Base-by-base conservation (phyloP, 2,329 filamentous ascomycete species). In the Zymoseptoria crescenta region DNA sequence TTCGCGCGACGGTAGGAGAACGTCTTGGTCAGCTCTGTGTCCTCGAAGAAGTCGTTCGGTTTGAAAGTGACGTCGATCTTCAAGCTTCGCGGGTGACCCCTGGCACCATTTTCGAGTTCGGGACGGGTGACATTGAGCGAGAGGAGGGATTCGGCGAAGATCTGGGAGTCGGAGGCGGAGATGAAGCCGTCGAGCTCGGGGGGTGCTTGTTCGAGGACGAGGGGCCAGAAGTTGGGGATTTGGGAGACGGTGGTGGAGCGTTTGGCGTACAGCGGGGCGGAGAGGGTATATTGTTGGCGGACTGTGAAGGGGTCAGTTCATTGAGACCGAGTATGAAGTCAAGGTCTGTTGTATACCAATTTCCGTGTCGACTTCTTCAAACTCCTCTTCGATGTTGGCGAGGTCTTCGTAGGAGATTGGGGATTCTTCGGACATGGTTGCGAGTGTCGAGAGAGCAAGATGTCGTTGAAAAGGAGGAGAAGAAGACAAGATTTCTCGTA, bases 191-290 rank as follows among this genome's bases (percentile, higher is more conserved):
- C 91, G 67, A 99, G 83, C 64, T 96, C 91, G 52, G 83, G 81
- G 1, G 92, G 91, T 2, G 89, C 86, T 77, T 91, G 87, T 79
- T 96, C 89, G 73, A 97, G 82, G 59, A 96, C 92, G 59, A 95
- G 83, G n/a, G 89, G 81, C 94, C 94, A 97, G 84, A 97, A 99
- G 78, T 89, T 85, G 67, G 85, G 83, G 71, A 96, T 92, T 70
- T 86, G 80, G 64, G 82, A 75, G 64, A 94, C 79, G 64, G 91
- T 76, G 67, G 83, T 81, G 65, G 83, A 80, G 72, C 93, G 90
- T 77, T 88, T 89, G 68, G 83, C 80, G 79, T 91, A 96, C 62
- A 96, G 82, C 51, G 87, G 81, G 62, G 80, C 79, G 69, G 84
- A 83, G 67, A 91, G 80, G 65, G 81, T 77, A 67, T 87, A 82